Percentiles rank a stretch among this genome's conserved stretches.
Conservation (phyloP, 768 basidiomycete species). For the Collybiopsis luxurians region DNA sequence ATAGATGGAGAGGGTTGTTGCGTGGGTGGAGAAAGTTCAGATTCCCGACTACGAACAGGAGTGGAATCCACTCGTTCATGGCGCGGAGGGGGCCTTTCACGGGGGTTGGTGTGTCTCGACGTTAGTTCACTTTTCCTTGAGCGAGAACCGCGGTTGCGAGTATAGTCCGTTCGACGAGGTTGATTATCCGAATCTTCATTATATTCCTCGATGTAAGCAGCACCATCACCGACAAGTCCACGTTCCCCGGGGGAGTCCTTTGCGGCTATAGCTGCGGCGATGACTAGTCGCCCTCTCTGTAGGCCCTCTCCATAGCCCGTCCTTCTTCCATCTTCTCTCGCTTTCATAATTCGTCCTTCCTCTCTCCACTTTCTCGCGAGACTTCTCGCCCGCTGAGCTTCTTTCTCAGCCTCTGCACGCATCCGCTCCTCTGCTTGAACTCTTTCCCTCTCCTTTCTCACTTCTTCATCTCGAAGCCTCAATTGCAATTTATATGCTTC, state of each 20-base stretch:
- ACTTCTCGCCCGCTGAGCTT: constrained; percentile 39
- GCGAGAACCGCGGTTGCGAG: background rate
- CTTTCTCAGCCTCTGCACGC: constrained; percentile 29
- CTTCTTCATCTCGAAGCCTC: constrained; percentile 10
- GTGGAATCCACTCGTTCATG: too few species aligned
- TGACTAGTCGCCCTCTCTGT: constrained; percentile 39
- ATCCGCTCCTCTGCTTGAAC: constrained; percentile 26
- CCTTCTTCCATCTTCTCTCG: constrained; percentile 54
- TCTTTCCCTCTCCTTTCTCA: constrained; percentile 22
- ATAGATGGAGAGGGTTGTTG: too few species aligned
- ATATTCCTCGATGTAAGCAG: constrained; percentile 10
- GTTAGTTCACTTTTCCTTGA: background rate
- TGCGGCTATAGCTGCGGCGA: constrained; percentile 11
- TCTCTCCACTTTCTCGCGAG: constrained; percentile 55
- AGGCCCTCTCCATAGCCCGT: constrained; percentile 46
- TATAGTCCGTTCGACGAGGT: background rate
- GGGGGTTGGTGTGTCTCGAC: background rate
- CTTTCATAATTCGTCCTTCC: constrained; percentile 45
- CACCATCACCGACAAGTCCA: constrained; percentile 7
- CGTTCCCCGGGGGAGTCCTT: background rate
- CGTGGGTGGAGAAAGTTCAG: too few species aligned
- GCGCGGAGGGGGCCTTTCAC: background rate
- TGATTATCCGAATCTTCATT: background rate
- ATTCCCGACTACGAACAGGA: too few species aligned
- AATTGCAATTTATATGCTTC: constrained; percentile 9